Base-by-base conservation (phyloP, 1,284 basidiomycete species). In the Ustilago trichophora region DNA sequence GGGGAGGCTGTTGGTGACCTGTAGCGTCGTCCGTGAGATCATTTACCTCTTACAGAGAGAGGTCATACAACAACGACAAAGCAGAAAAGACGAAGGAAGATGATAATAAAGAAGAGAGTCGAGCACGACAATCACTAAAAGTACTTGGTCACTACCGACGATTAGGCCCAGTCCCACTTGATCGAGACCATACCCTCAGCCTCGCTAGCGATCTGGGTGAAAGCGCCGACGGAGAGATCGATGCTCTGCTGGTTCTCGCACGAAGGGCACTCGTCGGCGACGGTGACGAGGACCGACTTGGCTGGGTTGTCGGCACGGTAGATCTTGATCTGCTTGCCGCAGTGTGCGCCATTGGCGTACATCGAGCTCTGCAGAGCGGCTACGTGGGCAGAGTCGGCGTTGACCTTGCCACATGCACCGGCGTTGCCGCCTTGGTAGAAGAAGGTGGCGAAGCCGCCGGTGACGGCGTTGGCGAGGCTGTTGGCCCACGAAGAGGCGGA, bases 181-280 rank as follows among this genome's bases (percentile, higher is more conserved):
- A 75, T 72, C 26, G 41, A 29, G 36, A 93, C 84, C 71, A 84
- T 80, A 54, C 92, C 92, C 31, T 86, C 83, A 8, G 76, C 80
- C 48, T 85, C 79, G 50, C 80, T 72, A 29, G 86, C 88, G 52
- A 94, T 86, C 15, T 80, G 72, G 37, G 84, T 53, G 86, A 96
- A 96, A 22, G 91, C 88, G 44, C 77, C 87, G n/a, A 80, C 66
- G 12, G 91, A 92, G 56, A 96, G 86, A 81, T 97, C 93, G 76
- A 97, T 87, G 18, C 88, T 89, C 80, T 89, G 84, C 29, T 49
- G 46, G 60, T 73, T 69, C 0, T 72, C 27, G 84, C 93, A 97
- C n/a, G 60, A 50, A 19, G 74, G 74, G 53, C 74, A 76, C 37
- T 53, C 55, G 37, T 76, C 74, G 35, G 63, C 58, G 27, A 75